phyloP scores from a whole-genome alignment of 306 rosid genomes.

The Lathyrus tuberosus region DNA sequence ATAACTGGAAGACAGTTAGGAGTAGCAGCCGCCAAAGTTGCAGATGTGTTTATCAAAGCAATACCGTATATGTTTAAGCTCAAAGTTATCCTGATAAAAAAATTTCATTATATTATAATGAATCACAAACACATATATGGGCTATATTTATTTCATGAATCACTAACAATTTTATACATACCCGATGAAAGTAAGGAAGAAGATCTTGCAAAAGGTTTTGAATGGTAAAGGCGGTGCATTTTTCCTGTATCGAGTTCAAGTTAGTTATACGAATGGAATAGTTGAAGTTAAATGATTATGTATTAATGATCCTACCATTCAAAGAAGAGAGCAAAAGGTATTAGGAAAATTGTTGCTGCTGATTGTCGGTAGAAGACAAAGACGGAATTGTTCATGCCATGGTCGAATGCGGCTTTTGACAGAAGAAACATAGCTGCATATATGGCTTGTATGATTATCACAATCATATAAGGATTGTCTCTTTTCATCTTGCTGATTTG shows the following conservation, averaged over 20 bases:
- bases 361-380: slow-evolving; percentile 79
- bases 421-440: slow-evolving; percentile 70
- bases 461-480: slow-evolving; percentile 47
- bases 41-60: slow-evolving; percentile 66
- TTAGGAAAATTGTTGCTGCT: slow-evolving; percentile 55
- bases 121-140: background rate
- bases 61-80: slow-evolving; percentile 64
- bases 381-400: slow-evolving; percentile 78
- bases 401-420: slow-evolving; percentile 75
- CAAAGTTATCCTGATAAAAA: slow-evolving; percentile 46
- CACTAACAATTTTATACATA: slow-evolving; percentile 42
- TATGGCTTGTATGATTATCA: slow-evolving; percentile 58
- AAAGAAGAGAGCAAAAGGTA: slow-evolving; percentile 61
- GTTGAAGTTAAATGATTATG: background rate
- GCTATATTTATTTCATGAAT: background rate
- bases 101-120: background rate
- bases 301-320: slow-evolving; percentile 46
- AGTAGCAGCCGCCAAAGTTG: slow-evolving; percentile 80
- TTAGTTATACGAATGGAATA: background rate
- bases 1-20: slow-evolving; percentile 80
- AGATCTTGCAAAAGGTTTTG: slow-evolving; percentile 68
- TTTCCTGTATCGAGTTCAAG: slow-evolving; percentile 44
- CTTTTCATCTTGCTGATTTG: slow-evolving; percentile 35
- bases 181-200: slow-evolving; percentile 73
- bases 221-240: slow-evolving; percentile 65